A percentile compares a stretch with the other conserved stretches of the same genome.
These are phyloP conservation scores for Lactarius hatsudake DNA, from an alignment of 768 basidiomycete genomes.

Conservation along the genomic window DNA sequence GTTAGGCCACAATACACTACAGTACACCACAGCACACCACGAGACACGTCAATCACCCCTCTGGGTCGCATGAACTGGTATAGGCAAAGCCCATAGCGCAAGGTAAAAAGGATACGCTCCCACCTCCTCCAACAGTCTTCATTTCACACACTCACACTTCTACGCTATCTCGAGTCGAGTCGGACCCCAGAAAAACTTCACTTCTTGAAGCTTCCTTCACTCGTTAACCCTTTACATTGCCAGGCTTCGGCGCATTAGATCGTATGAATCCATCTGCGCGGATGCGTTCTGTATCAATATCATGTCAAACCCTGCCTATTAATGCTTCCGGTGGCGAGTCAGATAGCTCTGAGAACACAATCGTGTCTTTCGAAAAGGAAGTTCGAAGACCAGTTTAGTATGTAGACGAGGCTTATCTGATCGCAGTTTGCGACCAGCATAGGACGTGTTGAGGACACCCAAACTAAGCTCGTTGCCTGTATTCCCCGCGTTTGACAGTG, in stretches of 20 bases:
- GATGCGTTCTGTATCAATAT: slow-evolving; percentile 6
- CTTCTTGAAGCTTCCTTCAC: slow-evolving; percentile 4
- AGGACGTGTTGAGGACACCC: slow-evolving; percentile 2
- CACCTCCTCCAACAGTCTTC: not conserved
- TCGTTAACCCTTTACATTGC: not conserved
- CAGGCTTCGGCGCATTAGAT: slow-evolving; percentile 18
- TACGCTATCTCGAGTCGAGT: slow-evolving; percentile 11
- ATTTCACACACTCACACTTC: slow-evolving; percentile 5
- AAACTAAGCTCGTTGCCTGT: slow-evolving; percentile 7
- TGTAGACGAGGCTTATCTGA: slow-evolving; percentile 4
- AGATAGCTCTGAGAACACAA: not conserved
- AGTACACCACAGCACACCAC: not conserved
- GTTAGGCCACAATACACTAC: not conserved
- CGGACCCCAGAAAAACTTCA: slow-evolving; percentile 23
- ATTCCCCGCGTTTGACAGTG: not conserved
- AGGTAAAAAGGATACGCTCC: not conserved
- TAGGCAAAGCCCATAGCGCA: slow-evolving; percentile 4
- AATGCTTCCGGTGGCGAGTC: slow-evolving; percentile 19
- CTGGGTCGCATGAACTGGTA: not conserved
- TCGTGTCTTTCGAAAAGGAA: slow-evolving; percentile 11
- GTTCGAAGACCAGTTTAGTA: not conserved
- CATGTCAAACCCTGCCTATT: slow-evolving; percentile 12
- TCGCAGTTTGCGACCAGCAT: slow-evolving; percentile 4
- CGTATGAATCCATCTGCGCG: slow-evolving; percentile 18
- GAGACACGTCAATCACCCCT: slow-evolving; percentile 8